Conservation (phyloP, 768 basidiomycete genomes). For the Tremella yokohamensis region DNA sequence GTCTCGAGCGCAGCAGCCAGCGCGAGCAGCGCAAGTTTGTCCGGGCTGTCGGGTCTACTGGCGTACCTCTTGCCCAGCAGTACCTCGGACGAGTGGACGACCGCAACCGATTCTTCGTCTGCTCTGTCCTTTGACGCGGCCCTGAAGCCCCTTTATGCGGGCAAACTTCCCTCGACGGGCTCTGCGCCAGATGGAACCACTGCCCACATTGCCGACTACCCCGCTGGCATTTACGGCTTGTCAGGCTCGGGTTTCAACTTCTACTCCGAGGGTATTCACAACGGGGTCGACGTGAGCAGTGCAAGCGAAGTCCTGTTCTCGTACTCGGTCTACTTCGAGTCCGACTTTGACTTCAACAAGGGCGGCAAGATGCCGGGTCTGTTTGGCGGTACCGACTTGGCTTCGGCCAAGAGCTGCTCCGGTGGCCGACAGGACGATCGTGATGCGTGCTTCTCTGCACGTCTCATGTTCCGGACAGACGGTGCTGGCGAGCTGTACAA, state of each 20-base stretch:
- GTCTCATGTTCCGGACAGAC: constrained; percentile 66
- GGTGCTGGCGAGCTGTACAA: constrained; percentile 68
- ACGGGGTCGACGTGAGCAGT: constrained; percentile 57
- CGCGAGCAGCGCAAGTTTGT: not conserved
- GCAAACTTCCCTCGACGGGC: constrained; percentile 27
- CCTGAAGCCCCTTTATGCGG: constrained; percentile 38
- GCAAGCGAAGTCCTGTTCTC: constrained; percentile 68
- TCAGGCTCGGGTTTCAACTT: constrained; percentile 60
- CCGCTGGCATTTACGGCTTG: constrained; percentile 23
- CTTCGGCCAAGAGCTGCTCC: constrained; percentile 59
- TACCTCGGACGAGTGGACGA: constrained; percentile 13
- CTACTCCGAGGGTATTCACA: constrained; percentile 63
- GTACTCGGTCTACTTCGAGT: constrained; percentile 65
- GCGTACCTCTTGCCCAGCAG: constrained; percentile 7
- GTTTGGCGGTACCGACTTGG: constrained; percentile 58
- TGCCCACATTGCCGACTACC: constrained; percentile 34
- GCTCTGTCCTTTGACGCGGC: constrained; percentile 23
- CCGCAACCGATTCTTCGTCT: constrained; percentile 8
- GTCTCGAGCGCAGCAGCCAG: not conserved
- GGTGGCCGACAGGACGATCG: constrained; percentile 63
- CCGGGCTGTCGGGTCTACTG: not conserved
- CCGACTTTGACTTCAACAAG: constrained; percentile 63
- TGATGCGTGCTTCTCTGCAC: constrained; percentile 61
- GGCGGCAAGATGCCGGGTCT: constrained; percentile 73
- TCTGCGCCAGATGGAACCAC: constrained; percentile 40